Evolutionary conservation across 2,329 filamentous ascomycete genomes (phyloP), one percentile per base, ranked within the genome.

Genomic region (Raffaelea deltoideospora): DNA sequence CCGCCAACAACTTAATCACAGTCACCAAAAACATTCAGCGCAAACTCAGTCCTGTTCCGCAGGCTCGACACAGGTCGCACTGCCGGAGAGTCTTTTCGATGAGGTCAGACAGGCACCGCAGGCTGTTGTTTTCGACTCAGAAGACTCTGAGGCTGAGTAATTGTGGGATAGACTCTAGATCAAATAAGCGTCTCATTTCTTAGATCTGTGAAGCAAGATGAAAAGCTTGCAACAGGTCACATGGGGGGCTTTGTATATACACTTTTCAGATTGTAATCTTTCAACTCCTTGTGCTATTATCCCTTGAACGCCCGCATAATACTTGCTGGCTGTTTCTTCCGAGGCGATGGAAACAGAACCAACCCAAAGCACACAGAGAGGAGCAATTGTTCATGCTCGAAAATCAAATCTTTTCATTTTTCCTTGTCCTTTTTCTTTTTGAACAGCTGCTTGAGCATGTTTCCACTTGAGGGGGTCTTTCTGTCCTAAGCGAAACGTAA

Each of bases 381-480:
- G 5, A 13, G 33, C 4, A 29, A 19, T 5, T 29, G 14, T 10
- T 8, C 19, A 35, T 18, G 19, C 24, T 26, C n/a, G n/a, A n/a
- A n/a, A n/a, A n/a, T n/a, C n/a, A n/a, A n/a, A n/a, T n/a, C n/a
- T n/a, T n/a, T n/a, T n/a, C n/a, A n/a, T n/a, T 58, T 56, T 27
- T 62, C 61, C 48, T 54, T 59, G 18, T 63, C 58, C 52, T 67
- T 67, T 54, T 68, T 72, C 54, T 60, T 66, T 58, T 67, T 69
- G 49, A 76, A 74, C 39, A 75, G 44, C 3, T 61, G 54, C 57
- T 72, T 74, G 43, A 76, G 60, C 67, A 74, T 69, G 48, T 64
- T 72, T 29, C 37, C 22, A 4, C 28, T n/a, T n/a, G n/a, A n/a
- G n/a, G n/a, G n/a, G n/a, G n/a, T n/a, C n/a, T n/a, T n/a, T n/a